Evolutionary conservation across 305 asterid species (phyloP).

Genomic region (Rubia balearica): DNA sequence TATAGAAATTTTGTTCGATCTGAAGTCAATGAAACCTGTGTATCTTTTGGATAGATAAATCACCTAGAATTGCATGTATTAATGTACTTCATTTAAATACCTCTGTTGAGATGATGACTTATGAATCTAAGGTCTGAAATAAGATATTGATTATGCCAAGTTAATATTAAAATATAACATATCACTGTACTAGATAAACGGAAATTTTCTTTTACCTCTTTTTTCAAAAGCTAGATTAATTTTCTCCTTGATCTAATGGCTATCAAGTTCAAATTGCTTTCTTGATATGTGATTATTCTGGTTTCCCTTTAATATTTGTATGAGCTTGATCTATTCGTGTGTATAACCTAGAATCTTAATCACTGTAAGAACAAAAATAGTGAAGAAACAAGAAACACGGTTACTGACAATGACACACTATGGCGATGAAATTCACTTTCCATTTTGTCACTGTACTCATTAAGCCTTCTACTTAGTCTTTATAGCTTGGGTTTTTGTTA

Average conservation of each 20-base stretch:
- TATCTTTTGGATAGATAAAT: background rate
- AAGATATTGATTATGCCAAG: slow-evolving; percentile 4
- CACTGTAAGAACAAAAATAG: background rate
- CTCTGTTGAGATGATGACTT: background rate
- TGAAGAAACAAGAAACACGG: background rate
- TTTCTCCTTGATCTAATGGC: background rate
- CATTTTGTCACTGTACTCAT: background rate
- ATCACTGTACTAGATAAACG: background rate
- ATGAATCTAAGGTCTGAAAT: background rate
- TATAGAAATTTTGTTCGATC: background rate
- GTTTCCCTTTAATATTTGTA: background rate
- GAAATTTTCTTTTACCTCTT: background rate
- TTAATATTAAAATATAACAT: background rate
- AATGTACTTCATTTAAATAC: background rate
- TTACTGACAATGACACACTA: background rate
- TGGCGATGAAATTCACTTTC: background rate
- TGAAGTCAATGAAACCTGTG: background rate
- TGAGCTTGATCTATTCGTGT: background rate
- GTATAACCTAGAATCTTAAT: background rate
- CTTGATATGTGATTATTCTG: background rate
- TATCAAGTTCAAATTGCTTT: background rate
- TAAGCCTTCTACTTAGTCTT: background rate
- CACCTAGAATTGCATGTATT: background rate
- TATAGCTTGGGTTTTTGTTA: too few relatives aligned
- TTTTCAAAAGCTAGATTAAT: background rate